phyloP scores from a whole-genome alignment of 208 protist genomes.

The Leishmania arabica region DNA sequence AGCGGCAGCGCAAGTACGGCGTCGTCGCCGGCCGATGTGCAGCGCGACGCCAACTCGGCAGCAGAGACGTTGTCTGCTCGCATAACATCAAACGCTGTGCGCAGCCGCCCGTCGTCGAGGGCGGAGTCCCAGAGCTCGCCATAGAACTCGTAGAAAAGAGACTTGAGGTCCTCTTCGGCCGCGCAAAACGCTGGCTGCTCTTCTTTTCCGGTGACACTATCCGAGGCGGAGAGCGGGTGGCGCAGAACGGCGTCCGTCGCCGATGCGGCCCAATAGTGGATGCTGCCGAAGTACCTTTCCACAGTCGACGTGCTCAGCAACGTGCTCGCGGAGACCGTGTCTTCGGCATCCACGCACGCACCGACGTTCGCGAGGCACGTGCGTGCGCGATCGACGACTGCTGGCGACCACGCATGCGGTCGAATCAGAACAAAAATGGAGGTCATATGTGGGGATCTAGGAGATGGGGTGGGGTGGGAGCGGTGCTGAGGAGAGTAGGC shows the following conservation, averaged over 20 bases:
- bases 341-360: conserved; percentile 52
- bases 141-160: conserved; percentile 56
- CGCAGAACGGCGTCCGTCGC: conserved; percentile 31
- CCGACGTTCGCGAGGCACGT: conserved; percentile 15
- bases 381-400: background rate
- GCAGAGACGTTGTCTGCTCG: conserved; percentile 31
- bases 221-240: conserved; percentile 7
- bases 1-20: conserved; percentile 22
- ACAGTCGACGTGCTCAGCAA: conserved; percentile 45
- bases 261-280: conserved; percentile 42
- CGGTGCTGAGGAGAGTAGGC: background rate
- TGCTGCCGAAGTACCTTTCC: conserved; percentile 68
- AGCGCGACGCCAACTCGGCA: conserved; percentile 37
- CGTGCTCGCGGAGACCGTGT: conserved; percentile 33
- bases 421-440: conserved; percentile 16
- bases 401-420: conserved; percentile 10
- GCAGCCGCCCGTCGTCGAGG: conserved; percentile 55
- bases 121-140: conserved; percentile 72
- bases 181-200: conserved; percentile 7
- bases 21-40: conserved; percentile 11
- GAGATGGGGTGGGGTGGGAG: background rate
- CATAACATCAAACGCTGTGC: conserved; percentile 59
- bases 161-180: conserved; percentile 37
- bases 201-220: background rate
- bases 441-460: background rate